phyloP scores from a whole-genome alignment of 371 early-diverging fungal genomes.

The Lichtheimia corymbifera region DNA sequence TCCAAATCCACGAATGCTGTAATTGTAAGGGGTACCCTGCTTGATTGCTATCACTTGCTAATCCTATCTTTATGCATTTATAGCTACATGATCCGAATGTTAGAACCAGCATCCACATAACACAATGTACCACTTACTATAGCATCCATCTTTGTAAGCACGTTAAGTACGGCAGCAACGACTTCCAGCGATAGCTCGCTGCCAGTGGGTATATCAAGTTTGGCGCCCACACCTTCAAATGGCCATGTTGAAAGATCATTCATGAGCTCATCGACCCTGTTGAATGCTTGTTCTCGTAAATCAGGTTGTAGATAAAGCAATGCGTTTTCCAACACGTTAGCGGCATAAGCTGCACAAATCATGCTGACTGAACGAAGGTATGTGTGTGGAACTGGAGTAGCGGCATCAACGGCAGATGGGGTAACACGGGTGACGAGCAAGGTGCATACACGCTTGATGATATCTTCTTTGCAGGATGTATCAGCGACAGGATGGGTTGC shows the following conservation, averaged over 20 bases:
- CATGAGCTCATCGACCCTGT: constrained; percentile 87
- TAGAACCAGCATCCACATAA: too few relatives aligned
- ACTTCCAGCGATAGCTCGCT: constrained; percentile 71
- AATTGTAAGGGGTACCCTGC: too few relatives aligned
- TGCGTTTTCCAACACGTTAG: constrained; percentile 94
- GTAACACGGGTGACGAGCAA: constrained; percentile 63
- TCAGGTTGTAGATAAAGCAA: constrained; percentile 80
- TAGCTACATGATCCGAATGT: too few relatives aligned
- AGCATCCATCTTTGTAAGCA: constrained; percentile 88
- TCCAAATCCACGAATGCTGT: too few relatives aligned
- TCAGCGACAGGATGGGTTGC: constrained; percentile 93
- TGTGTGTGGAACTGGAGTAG: constrained; percentile 47
- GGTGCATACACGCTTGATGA: constrained; percentile 80
- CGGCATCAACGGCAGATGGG: constrained; percentile 37
- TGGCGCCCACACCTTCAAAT: constrained; percentile 63
- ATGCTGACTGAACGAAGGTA: constrained; percentile 79
- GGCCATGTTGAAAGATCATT: constrained; percentile 84
- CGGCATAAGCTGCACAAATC: constrained; percentile 95
- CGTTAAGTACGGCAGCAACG: constrained; percentile 76
- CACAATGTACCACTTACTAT: constrained; percentile 54
- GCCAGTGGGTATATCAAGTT: constrained; percentile 55
- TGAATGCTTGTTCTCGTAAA: constrained; percentile 86
- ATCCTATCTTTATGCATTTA: too few relatives aligned
- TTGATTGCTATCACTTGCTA: too few relatives aligned
- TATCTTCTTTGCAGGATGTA: constrained; percentile 79